phyloP scores from a whole-genome alignment of 805 yeast species.

The Candida rishiriensis region DNA sequence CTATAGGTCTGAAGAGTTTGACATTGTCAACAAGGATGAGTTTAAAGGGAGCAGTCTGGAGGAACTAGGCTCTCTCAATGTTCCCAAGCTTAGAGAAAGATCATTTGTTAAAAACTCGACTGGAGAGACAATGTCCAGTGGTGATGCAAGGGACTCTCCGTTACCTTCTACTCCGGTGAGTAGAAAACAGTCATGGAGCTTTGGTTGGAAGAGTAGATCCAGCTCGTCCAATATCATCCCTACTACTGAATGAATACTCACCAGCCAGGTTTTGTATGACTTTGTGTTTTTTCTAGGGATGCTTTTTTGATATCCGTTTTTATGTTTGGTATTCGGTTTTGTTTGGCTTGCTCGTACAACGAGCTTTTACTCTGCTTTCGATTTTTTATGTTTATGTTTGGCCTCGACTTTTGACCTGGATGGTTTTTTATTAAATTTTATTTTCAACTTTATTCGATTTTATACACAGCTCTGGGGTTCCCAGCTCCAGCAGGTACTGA shows the following conservation, averaged over 20 bases:
- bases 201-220: conserved; percentile 22
- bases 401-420: background rate
- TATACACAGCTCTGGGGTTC: background rate
- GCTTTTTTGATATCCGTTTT: background rate
- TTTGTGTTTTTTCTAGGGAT: background rate
- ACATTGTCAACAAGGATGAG: conserved; percentile 38
- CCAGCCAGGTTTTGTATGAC: background rate
- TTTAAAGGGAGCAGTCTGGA: conserved; percentile 9
- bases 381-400: background rate
- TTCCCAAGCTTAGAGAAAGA: conserved; percentile 12
- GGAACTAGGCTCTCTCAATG: conserved; percentile 3
- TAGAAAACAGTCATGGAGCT: conserved; percentile 22
- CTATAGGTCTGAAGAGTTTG: conserved; percentile 35
- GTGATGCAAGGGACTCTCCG: background rate
- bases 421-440: background rate
- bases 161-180: background rate
- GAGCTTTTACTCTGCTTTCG: too few species aligned
- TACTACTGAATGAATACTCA: background rate
- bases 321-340: background rate
- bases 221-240: conserved; percentile 5
- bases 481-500: too few species aligned
- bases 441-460: background rate
- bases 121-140: background rate
- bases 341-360: background rate
- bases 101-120: conserved; percentile 4